phyloP scores from a whole-genome alignment of 768 basidiomycete genomes.

The Naganishia vaughanmartiniae region DNA sequence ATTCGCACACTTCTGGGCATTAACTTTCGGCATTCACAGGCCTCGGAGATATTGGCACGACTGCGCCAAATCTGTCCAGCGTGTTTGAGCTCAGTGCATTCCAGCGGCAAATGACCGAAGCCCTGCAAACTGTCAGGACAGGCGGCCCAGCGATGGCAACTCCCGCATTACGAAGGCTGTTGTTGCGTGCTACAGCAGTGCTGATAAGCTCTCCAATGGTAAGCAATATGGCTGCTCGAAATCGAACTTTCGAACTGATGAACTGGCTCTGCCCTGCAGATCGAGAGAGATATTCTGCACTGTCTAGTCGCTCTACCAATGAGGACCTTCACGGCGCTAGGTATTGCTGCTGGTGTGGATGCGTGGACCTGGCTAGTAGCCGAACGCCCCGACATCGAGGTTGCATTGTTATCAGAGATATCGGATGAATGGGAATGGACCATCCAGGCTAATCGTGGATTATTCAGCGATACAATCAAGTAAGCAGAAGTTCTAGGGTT shows the following conservation, averaged over 20 bases:
- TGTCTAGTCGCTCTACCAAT: conserved; percentile 85
- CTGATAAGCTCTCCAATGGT: conserved; percentile 64
- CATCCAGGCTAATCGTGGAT: conserved; percentile 70
- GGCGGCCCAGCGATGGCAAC: conserved; percentile 74
- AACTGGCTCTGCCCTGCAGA: conserved; percentile 55
- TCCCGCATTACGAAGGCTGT: conserved; percentile 75
- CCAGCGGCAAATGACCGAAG: conserved; percentile 65
- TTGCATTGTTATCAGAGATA: conserved; percentile 79
- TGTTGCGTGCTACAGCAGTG: conserved; percentile 81
- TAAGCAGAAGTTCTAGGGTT: conserved; percentile 52
- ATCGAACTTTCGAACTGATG: not conserved
- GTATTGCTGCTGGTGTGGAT: conserved; percentile 82
- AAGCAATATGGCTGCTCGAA: conserved; percentile 53
- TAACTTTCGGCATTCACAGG: conserved; percentile 51
- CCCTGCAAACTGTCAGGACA: conserved; percentile 65
- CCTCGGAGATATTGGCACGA: conserved; percentile 62
- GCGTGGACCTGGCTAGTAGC: conserved; percentile 95
- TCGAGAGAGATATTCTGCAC: conserved; percentile 78
- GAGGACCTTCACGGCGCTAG: conserved; percentile 78
- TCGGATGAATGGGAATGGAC: conserved; percentile 82
- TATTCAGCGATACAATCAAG: conserved; percentile 81
- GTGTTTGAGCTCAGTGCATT: conserved; percentile 65
- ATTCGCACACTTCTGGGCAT: not conserved
- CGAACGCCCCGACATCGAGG: conserved; percentile 75
- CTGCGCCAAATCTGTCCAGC: conserved; percentile 63